Conservation (phyloP, 2,329 filamentous ascomycete species). For the Diaporthe destruens region DNA sequence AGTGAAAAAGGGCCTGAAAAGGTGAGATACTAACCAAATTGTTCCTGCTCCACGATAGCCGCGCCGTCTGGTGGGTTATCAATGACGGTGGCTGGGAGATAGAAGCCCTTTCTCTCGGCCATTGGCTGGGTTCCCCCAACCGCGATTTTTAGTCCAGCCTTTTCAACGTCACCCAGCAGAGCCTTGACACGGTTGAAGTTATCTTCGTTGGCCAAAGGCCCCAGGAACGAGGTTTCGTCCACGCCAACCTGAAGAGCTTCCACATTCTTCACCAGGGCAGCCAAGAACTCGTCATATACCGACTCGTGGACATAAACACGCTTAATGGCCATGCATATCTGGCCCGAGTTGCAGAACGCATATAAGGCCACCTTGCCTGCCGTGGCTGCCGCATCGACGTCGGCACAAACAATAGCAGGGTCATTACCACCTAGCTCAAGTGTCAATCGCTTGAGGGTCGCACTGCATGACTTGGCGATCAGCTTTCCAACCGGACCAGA, state of each 20-base stretch:
- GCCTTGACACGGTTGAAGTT: constrained; percentile 10
- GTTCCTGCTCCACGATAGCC: constrained; percentile 67
- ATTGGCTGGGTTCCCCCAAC: constrained; percentile 54
- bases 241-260: background rate
- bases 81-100: constrained; percentile 69
- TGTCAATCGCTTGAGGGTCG: constrained; percentile 59
- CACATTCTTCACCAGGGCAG: constrained; percentile 43
- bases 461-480: constrained; percentile 56
- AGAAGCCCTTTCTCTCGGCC: constrained; percentile 60
- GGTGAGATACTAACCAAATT: constrained; percentile 49
- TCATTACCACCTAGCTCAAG: constrained; percentile 64
- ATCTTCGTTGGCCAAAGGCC: constrained; percentile 69
- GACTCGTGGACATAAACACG: constrained; percentile 67
- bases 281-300: constrained; percentile 63
- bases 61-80: constrained; percentile 70
- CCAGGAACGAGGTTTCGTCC: constrained; percentile 52
- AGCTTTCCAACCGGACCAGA: constrained; percentile 46
- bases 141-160: constrained; percentile 60
- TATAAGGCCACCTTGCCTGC: constrained; percentile 56
- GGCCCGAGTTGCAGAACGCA: constrained; percentile 69
- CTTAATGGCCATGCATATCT: constrained; percentile 66
- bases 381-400: constrained; percentile 55
- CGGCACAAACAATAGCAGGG: constrained; percentile 59
- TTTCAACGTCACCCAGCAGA: constrained; percentile 5
- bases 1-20: background rate